These are phyloP conservation scores for Aureobasidium vineae DNA, from an alignment of 2,329 filamentous ascomycete genomes.

Conservation along the genomic window DNA sequence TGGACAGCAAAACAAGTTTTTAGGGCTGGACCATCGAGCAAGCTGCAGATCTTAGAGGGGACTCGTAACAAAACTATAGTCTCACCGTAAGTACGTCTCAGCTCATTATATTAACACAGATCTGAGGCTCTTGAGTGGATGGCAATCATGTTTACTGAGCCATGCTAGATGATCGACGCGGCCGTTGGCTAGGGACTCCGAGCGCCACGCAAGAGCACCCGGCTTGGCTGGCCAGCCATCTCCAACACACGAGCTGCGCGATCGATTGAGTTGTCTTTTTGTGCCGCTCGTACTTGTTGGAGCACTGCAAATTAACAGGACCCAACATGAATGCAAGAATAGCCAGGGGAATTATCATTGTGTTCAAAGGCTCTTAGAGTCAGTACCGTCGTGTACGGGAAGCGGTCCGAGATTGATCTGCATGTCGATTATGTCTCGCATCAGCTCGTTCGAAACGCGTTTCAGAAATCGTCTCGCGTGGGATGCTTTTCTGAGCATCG, in stretches of 20 bases:
- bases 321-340: not conserved
- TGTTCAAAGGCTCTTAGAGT: not conserved
- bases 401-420: conserved; percentile 14
- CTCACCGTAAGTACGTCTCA: conserved; percentile 24
- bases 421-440: conserved; percentile 21
- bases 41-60: conserved; percentile 1
- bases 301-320: not conserved
- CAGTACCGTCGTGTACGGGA: not conserved
- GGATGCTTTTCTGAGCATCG: not conserved
- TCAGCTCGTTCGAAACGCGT: conserved; percentile 13
- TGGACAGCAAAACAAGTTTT: conserved; percentile 13
- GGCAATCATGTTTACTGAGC: conserved; percentile 15
- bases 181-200: conserved; percentile 6
- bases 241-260: not conserved
- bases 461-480: conserved; percentile 13
- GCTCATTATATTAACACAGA: conserved; percentile 15
- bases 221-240: conserved; percentile 17
- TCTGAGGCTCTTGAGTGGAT: conserved; percentile 17
- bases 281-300: not conserved
- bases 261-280: not conserved
- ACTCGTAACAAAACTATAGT: conserved; percentile 20
- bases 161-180: conserved; percentile 9
- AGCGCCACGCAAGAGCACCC: not conserved
- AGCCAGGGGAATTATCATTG: not conserved
- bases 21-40: conserved; percentile 4